Evolutionary conservation across 768 basidiomycete species (phyloP).

Genomic region (Favolaschia claudopus): DNA sequence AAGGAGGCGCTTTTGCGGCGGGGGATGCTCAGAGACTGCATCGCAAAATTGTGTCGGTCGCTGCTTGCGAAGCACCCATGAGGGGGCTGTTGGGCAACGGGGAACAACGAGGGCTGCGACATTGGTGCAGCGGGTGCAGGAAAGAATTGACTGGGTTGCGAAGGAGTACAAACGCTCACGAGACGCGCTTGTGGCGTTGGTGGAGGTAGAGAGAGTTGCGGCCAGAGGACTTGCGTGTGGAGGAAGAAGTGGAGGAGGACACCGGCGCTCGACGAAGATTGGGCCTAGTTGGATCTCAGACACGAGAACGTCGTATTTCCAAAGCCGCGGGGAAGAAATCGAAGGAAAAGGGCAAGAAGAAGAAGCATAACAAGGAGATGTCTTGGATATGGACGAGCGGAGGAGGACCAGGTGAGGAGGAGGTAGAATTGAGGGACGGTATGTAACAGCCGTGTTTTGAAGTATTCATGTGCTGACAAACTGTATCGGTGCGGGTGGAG

Average conservation of each 20-base stretch:
- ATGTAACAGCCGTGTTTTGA: not conserved
- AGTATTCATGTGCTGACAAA: not conserved
- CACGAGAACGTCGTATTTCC: not conserved
- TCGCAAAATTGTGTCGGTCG: not conserved
- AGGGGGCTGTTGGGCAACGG: slow-evolving; percentile 2
- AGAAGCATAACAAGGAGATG: too few species aligned
- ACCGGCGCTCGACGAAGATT: too few species aligned
- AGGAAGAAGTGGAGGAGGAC: too few species aligned
- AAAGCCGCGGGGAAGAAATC: not conserved
- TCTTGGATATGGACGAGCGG: slow-evolving; percentile 16
- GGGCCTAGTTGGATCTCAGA: too few species aligned
- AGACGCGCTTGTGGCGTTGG: too few species aligned
- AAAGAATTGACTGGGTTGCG: slow-evolving; percentile 5
- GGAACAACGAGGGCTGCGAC: not conserved
- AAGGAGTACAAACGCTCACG: too few species aligned
- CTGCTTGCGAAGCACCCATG: slow-evolving; percentile 12
- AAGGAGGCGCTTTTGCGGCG: slow-evolving; percentile 14
- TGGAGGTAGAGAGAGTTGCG: too few species aligned
- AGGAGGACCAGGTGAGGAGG: not conserved
- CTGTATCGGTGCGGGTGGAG: slow-evolving; percentile 24
- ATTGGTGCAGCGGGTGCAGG: slow-evolving; percentile 1
- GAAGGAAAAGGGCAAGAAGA: not conserved
- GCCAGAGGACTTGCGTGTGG: too few species aligned
- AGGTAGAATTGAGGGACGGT: not conserved
- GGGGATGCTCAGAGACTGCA: slow-evolving; percentile 5